phyloP scores from a whole-genome alignment of 176 grass and related monocot genomes.

The Phoenix roebelenii region DNA sequence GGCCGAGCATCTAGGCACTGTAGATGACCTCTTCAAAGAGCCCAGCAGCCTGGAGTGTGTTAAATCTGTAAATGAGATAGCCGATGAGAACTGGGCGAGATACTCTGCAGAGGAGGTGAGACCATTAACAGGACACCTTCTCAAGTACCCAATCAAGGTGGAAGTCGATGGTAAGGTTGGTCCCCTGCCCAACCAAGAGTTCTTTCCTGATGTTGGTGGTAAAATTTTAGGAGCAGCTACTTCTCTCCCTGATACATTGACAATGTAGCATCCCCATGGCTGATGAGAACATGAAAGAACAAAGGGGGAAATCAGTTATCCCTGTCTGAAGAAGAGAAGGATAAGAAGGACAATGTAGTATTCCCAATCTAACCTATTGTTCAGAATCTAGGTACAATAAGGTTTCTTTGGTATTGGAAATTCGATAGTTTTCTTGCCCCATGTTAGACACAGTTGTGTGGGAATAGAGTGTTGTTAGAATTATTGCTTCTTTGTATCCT shows the following conservation, averaged over 20 bases:
- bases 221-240: conserved; percentile 59
- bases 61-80: conserved; percentile 55
- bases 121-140: conserved; percentile 59
- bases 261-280: conserved; percentile 33
- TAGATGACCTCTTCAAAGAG: conserved; percentile 47
- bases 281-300: too few species aligned
- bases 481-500: too few species aligned
- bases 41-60: conserved; percentile 58
- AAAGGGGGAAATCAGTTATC: too few species aligned
- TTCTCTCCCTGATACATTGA: conserved; percentile 71
- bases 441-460: too few species aligned
- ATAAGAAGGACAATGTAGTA: too few species aligned
- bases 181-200: conserved; percentile 44
- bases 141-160: conserved; percentile 77
- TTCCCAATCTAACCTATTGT: too few species aligned
- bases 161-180: conserved; percentile 48
- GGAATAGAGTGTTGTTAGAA: too few species aligned
- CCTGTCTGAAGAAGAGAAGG: too few species aligned
- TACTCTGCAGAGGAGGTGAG: conserved; percentile 39
- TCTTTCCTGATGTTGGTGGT: conserved; percentile 79
- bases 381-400: too few species aligned
- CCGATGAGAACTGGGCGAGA: conserved; percentile 51
- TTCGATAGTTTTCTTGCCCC: too few species aligned
- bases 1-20: conserved; percentile 73
- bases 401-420: too few species aligned